Conservation (phyloP, 768 basidiomycete species). For the Boletus subcaerulescens region DNA sequence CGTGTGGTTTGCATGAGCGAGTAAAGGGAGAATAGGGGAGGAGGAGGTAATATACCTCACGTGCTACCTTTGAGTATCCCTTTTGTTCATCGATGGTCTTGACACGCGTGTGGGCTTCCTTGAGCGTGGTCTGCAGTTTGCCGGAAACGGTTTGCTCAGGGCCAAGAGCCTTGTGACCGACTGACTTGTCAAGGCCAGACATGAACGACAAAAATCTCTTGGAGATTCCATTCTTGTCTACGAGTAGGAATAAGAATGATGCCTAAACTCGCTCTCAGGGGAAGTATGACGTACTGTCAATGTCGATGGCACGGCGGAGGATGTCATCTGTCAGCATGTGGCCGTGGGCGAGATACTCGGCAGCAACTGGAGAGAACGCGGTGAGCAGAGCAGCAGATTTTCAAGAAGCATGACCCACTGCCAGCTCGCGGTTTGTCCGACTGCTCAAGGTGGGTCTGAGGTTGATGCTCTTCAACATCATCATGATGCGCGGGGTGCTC, state of each 20-base stretch:
- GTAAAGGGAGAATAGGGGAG: not conserved
- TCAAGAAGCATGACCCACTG: constrained; percentile 43
- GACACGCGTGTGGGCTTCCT: constrained; percentile 64
- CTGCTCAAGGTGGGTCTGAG: constrained; percentile 54
- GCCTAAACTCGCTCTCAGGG: not conserved
- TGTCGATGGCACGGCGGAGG: constrained; percentile 74
- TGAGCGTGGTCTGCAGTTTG: constrained; percentile 64
- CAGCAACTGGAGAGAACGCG: constrained; percentile 55
- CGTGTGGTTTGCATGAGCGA: not conserved
- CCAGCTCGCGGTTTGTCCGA: constrained; percentile 89
- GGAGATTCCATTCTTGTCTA: constrained; percentile 86
- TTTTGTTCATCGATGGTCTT: constrained; percentile 79
- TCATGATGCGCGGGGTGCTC: constrained; percentile 56
- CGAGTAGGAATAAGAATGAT: not conserved
- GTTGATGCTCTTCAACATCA: constrained; percentile 32
- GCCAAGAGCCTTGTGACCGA: constrained; percentile 72
- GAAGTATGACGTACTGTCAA: constrained; percentile 51
- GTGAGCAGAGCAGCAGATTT: too few species aligned
- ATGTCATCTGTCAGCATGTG: constrained; percentile 79
- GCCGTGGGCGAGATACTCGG: constrained; percentile 91
- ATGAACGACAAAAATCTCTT: constrained; percentile 80
- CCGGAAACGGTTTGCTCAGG: constrained; percentile 78
- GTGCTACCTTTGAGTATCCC: constrained; percentile 66
- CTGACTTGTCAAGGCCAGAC: constrained; percentile 60
- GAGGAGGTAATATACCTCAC: constrained; percentile 47